These are phyloP conservation scores for Hypsizygus marmoreus DNA, from an alignment of 768 basidiomycete genomes.

Conservation along the genomic window DNA sequence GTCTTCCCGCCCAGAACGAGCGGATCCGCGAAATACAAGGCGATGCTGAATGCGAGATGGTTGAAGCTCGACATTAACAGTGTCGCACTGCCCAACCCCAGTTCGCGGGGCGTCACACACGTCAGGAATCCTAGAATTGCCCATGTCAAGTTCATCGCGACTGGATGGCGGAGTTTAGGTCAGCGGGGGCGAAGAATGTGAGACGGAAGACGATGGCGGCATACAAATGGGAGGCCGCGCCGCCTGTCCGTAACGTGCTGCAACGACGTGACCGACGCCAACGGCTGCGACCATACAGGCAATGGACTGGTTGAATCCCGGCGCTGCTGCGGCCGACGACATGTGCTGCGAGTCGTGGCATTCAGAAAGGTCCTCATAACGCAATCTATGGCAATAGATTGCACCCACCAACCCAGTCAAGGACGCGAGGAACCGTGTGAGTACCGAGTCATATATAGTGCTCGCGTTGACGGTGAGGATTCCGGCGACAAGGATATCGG, in stretches of 20 bases:
- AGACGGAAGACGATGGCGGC: constrained; percentile 13
- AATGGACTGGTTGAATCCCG: constrained; percentile 37
- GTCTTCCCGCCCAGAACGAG: too few relatives aligned
- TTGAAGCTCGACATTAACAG: constrained; percentile 27
- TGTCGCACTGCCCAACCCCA: constrained; percentile 30
- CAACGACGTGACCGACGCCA: constrained; percentile 31
- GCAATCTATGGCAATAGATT: not conserved
- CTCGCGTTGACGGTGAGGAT: constrained; percentile 26
- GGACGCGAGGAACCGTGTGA: constrained; percentile 18
- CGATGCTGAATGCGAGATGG: constrained; percentile 23
- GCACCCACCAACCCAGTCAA: constrained; percentile 28
- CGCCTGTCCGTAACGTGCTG: constrained; percentile 25
- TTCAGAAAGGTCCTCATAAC: not conserved
- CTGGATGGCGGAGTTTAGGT: constrained; percentile 12
- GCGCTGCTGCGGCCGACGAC: constrained; percentile 25
- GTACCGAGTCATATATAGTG: constrained; percentile 28
- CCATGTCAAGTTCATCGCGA: constrained; percentile 31
- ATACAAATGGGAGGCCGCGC: constrained; percentile 27
- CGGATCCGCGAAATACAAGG: constrained; percentile 18
- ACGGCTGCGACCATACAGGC: constrained; percentile 36
- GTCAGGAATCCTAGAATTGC: constrained; percentile 27
- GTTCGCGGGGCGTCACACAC: constrained; percentile 21
- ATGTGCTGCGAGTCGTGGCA: constrained; percentile 19
- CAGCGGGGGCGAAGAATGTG: not conserved
- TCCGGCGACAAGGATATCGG: constrained; percentile 27